Evolutionary conservation across 108 stramenopile genomes (phyloP).

Genomic region (Fistulifera solaris): DNA sequence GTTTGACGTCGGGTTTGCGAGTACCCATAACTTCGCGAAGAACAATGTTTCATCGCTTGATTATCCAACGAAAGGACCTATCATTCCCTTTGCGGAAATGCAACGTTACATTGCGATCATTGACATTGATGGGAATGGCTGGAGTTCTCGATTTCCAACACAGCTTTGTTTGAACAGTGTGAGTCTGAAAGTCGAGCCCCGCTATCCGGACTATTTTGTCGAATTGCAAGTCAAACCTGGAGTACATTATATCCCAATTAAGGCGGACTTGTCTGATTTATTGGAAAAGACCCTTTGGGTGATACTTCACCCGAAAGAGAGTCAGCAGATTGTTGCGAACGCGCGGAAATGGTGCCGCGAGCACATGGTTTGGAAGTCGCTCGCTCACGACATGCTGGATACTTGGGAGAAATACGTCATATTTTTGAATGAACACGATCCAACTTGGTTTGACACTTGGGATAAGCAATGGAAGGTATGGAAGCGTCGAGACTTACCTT

Average conservation of each 20-base stretch:
- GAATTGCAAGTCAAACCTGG: slow-evolving; percentile 15
- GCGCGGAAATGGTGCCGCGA: slow-evolving; percentile 39
- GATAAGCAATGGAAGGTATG: no score
- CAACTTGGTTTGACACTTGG: neutral
- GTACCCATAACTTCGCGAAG: no score
- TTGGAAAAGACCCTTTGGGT: slow-evolving; percentile 17
- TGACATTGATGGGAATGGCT: slow-evolving; percentile 47
- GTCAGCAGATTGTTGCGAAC: slow-evolving; percentile 14
- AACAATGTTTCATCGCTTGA: no score
- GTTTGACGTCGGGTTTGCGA: no score
- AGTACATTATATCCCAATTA: slow-evolving; percentile 36
- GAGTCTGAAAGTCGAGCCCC: slow-evolving; percentile 38
- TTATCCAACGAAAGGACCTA: neutral
- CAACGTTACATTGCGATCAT: slow-evolving; percentile 29
- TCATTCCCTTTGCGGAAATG: neutral
- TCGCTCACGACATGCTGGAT: neutral
- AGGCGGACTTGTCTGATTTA: slow-evolving; percentile 26
- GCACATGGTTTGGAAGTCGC: slow-evolving; percentile 7
- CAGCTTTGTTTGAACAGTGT: slow-evolving; percentile 43
- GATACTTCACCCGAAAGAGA: slow-evolving; percentile 19
- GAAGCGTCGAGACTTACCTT: no score
- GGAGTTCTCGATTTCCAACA: slow-evolving; percentile 31
- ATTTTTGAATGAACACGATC: neutral
- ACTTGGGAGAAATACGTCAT: neutral
- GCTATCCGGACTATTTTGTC: slow-evolving; percentile 33